Evolutionary conservation across 768 basidiomycete genomes (phyloP), one percentile per base, ranked within the genome.

Genomic region (Podaxis sp.): DNA sequence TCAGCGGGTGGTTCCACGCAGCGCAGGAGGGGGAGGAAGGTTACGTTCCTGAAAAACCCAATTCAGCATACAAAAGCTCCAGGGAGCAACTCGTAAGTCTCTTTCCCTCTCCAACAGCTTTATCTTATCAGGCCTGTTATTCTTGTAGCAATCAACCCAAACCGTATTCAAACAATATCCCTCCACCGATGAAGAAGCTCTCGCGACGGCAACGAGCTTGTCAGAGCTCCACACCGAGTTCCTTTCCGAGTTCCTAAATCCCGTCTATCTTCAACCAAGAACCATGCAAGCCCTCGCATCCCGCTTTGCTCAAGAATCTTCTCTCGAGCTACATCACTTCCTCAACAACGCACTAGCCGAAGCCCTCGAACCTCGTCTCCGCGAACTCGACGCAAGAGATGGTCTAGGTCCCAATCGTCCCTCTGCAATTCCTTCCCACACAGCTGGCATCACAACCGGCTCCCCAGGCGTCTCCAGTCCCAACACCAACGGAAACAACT

Each of bases 1-100:
- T 98, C 68, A 94, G 91, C 67, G 96, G 96, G 6, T 98, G 96
- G 96, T 98, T 98, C 77, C 96, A 98, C 71, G 87, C 89, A 24
- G 89, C 94, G 0, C 87, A 96, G 69, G 87, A 90, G 65, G 94
- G 92, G 11, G 96, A 98, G 72, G 91, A 94, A 41, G 95, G 93
- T 0, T 94, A 93, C 69, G 80, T 84, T 52, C 76, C 80, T 0
- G 86, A 88, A 49, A 63, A 75, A 15, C 69, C 74, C 41, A 73
- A 70, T 29, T 67, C 76, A 22, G 79, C 83, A 55, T 66, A 81
- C 36, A 90, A 91, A 74, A 94, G 89, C 73, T 96, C 94, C 3
- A 82, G 96, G 59, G 92, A 96, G 71, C 96, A 98, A 73, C 88
- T 98, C 38, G 96, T 96, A 69, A 75, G 93, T 85, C 33, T 43